Conservation (phyloP, 2,329 filamentous ascomycete genomes). For the Sporothrix schenckii region DNA sequence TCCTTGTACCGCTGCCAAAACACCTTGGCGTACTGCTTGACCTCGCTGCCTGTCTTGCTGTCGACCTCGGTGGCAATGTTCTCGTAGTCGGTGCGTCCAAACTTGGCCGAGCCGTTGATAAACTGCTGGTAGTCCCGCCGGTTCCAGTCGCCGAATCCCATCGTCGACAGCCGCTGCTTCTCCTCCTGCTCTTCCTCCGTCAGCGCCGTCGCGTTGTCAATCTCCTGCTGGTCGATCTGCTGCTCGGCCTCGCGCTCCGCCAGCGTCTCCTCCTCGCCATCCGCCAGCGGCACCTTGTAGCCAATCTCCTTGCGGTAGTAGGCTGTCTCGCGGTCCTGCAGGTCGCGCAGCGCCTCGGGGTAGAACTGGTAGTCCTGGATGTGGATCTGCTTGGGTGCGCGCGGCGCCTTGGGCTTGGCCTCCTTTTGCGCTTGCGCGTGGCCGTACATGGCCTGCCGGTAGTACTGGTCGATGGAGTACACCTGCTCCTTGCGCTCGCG, state of each 20-base stretch:
- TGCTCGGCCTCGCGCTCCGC: constrained; percentile 86
- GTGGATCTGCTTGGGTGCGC: constrained; percentile 86
- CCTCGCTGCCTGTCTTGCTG: constrained; percentile 81
- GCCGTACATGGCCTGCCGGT: constrained; percentile 80
- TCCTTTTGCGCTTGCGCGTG: constrained; percentile 74
- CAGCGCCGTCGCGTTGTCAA: constrained; percentile 85
- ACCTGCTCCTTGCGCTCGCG: constrained; percentile 97
- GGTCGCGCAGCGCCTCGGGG: constrained; percentile 75
- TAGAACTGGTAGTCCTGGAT: constrained; percentile 99
- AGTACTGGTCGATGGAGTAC: constrained; percentile 99
- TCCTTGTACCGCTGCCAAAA: constrained; percentile 97
- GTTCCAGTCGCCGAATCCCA: constrained; percentile 95
- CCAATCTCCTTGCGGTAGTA: constrained; percentile 95
- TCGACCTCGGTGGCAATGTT: constrained; percentile 88
- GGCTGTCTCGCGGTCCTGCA: constrained; percentile 95
- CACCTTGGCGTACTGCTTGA: constrained; percentile 88
- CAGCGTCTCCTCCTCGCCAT: constrained; percentile 81
- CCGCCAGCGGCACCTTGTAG: constrained; percentile 87
- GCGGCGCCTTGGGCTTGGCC: constrained; percentile 94
- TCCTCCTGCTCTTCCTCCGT: constrained; percentile 88
- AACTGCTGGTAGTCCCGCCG: constrained; percentile 98
- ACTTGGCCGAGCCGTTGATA: constrained; percentile 90
- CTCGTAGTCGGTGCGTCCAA: constrained; percentile 82
- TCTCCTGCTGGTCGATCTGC: constrained; percentile 84
- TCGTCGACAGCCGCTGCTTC: constrained; percentile 77